phyloP scores from a whole-genome alignment of 805 yeast genomes.

The Metschnikowia proteae region DNA sequence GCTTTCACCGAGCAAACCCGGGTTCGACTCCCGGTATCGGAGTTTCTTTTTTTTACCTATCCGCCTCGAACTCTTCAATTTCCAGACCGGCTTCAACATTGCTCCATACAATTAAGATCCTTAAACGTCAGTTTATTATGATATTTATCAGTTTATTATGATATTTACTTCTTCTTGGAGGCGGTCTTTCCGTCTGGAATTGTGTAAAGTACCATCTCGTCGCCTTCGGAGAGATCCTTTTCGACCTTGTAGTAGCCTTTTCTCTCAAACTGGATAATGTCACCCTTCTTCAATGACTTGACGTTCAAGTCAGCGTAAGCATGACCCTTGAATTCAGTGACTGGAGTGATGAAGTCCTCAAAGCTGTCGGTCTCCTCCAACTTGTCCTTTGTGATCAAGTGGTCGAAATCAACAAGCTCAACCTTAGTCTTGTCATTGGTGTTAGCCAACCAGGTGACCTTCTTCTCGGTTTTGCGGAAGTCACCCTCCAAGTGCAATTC shows the following conservation, averaged over 20 bases:
- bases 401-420: constrained; percentile 88
- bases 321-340: constrained; percentile 75
- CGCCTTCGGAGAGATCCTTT: constrained; percentile 48
- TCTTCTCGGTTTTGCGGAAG: constrained; percentile 93
- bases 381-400: constrained; percentile 90
- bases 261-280: constrained; percentile 91
- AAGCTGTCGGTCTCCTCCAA: constrained; percentile 91
- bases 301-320: constrained; percentile 83
- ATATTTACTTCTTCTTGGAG: constrained; percentile 31
- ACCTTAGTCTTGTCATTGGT: constrained; percentile 68
- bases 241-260: constrained; percentile 94
- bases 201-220: constrained; percentile 76
- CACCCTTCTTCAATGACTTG: constrained; percentile 74
- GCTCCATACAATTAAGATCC: neutral
- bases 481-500: constrained; percentile 90
- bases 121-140: neutral
- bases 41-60: constrained; percentile 24
- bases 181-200: constrained; percentile 88
- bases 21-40: constrained; percentile 89
- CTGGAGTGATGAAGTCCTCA: constrained; percentile 84
- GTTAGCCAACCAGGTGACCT: constrained; percentile 90
- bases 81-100: neutral
- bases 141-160: constrained; percentile 11
- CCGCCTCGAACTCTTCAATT: neutral
- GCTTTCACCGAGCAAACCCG: constrained; percentile 84